Percentiles rank a stretch among this genome's conserved stretches.
phyloP scores from a whole-genome alignment of 352 stramenopile genomes.

The Globisporangium paroecandrum region DNA sequence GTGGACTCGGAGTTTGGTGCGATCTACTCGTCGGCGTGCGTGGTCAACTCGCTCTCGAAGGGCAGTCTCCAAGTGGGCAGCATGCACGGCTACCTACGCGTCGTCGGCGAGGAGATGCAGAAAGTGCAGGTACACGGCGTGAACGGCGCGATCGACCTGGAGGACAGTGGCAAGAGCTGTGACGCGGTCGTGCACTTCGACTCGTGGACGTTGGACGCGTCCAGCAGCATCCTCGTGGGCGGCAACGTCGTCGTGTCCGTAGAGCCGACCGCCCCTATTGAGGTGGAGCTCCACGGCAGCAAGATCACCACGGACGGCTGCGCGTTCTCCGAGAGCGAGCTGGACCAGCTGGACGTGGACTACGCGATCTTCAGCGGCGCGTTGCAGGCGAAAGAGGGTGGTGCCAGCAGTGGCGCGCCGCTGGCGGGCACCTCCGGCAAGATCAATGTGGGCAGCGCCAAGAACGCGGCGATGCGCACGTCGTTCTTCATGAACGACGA shows the following conservation, averaged over 20 bases:
- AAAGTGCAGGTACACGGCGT: conserved; percentile 58
- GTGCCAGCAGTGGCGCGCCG: not conserved
- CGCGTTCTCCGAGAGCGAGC: conserved; percentile 40
- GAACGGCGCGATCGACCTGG: conserved; percentile 61
- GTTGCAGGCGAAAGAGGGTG: conserved; percentile 23
- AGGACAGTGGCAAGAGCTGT: conserved; percentile 62
- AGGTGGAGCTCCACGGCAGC: conserved; percentile 64
- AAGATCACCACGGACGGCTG: conserved; percentile 44
- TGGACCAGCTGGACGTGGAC: conserved; percentile 74
- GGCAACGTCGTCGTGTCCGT: conserved; percentile 63
- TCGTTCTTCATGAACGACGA: conserved; percentile 69
- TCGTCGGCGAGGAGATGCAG: conserved; percentile 45
- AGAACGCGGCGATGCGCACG: conserved; percentile 65
- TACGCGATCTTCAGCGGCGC: conserved; percentile 67
- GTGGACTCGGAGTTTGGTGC: conserved; percentile 49
- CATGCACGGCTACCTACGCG: conserved; percentile 65
- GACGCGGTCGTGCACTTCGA: conserved; percentile 70
- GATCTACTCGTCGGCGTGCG: conserved; percentile 64
- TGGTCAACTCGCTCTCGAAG: conserved; percentile 36
- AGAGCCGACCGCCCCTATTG: conserved; percentile 46
- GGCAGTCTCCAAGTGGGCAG: conserved; percentile 50
- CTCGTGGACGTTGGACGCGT: conserved; percentile 41
- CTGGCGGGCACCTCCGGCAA: conserved; percentile 43
- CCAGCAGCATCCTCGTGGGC: conserved; percentile 64
- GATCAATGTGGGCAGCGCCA: conserved; percentile 71